Conservation (phyloP, 1,284 basidiomycete species). For the Marasmius sp. region DNA sequence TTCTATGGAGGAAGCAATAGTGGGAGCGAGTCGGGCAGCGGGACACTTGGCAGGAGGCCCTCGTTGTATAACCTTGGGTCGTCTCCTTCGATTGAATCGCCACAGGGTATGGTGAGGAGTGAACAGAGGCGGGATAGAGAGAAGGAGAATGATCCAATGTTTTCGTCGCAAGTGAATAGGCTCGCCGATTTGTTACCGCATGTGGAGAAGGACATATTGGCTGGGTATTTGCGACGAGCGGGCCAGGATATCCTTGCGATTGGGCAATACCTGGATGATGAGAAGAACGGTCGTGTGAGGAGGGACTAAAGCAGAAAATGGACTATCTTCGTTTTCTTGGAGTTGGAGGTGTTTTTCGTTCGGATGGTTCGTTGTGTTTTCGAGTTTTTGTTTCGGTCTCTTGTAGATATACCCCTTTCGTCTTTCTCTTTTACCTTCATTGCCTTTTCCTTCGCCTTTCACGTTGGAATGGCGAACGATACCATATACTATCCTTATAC, state of each 20-base stretch:
- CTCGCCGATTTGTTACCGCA: conserved; percentile 76
- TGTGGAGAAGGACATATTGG: conserved; percentile 68
- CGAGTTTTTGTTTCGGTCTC: too few relatives aligned
- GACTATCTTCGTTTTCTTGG: neutral
- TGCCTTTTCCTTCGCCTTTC: neutral
- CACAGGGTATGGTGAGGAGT: neutral
- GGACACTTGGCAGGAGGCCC: conserved; percentile 2
- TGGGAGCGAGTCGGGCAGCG: neutral
- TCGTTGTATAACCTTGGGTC: conserved; percentile 13
- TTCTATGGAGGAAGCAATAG: conserved; percentile 1
- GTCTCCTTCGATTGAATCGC: neutral
- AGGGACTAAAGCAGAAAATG: conserved; percentile 27
- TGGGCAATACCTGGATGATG: conserved; percentile 85
- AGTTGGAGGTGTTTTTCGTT: neutral
- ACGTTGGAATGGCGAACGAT: too few relatives aligned
- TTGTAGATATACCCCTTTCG: neutral
- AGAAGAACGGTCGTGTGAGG: conserved; percentile 70
- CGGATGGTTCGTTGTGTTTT: too few relatives aligned
- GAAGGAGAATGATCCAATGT: conserved; percentile 41
- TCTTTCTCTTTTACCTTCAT: neutral
- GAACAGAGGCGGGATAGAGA: neutral
- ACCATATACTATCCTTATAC: neutral
- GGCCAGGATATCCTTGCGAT: conserved; percentile 84
- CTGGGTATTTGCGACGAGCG: conserved; percentile 69
- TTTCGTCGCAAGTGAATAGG: conserved; percentile 66